Percentiles rank a stretch among this genome's conserved stretches.
phyloP scores from a whole-genome alignment of 805 yeast species.

The Wickerhamiella alocasiicola region DNA sequence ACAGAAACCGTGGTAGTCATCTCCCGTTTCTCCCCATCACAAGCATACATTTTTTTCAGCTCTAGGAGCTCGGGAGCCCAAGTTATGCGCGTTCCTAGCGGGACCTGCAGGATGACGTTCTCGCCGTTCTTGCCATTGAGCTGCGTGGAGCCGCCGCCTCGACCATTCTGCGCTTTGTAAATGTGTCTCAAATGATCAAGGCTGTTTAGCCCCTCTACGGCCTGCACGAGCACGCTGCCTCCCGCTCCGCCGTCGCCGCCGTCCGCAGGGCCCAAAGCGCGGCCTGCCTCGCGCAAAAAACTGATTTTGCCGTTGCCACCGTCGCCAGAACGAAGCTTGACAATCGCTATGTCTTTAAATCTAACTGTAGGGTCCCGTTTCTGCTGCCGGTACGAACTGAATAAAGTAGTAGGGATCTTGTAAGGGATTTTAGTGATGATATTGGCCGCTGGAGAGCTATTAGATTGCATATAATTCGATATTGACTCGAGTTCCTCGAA shows the following conservation, averaged over 20 bases:
- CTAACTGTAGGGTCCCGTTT: conserved; percentile 15
- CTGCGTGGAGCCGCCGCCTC: conserved; percentile 59
- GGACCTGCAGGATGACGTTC: conserved; percentile 71
- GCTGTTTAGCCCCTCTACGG: conserved; percentile 57
- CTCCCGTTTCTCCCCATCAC: conserved; percentile 18
- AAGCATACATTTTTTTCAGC: conserved; percentile 15
- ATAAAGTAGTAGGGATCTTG: conserved; percentile 15
- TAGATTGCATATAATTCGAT: conserved; percentile 4
- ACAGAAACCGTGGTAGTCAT: conserved; percentile 13
- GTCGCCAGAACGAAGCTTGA: conserved; percentile 57
- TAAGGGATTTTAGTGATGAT: conserved; percentile 9
- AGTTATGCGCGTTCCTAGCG: conserved; percentile 76
- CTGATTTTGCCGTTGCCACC: conserved; percentile 89
- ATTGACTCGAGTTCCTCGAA: conserved; percentile 9
- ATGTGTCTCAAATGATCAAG: conserved; percentile 54
- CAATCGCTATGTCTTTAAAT: conserved; percentile 46
- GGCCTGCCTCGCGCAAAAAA: conserved; percentile 73
- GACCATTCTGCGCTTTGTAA: conserved; percentile 64
- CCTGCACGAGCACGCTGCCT: conserved; percentile 75
- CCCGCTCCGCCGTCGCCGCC: conserved; percentile 99
- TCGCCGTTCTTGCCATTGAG: conserved; percentile 78
- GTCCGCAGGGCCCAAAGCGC: conserved; percentile 86
- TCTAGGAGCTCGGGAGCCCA: conserved; percentile 35
- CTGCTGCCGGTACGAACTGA: conserved; percentile 22
- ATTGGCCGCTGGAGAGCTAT: conserved; percentile 9